Evolutionary conservation across 768 basidiomycete genomes (phyloP).

Genomic region (Botryobasidium botryosum): DNA sequence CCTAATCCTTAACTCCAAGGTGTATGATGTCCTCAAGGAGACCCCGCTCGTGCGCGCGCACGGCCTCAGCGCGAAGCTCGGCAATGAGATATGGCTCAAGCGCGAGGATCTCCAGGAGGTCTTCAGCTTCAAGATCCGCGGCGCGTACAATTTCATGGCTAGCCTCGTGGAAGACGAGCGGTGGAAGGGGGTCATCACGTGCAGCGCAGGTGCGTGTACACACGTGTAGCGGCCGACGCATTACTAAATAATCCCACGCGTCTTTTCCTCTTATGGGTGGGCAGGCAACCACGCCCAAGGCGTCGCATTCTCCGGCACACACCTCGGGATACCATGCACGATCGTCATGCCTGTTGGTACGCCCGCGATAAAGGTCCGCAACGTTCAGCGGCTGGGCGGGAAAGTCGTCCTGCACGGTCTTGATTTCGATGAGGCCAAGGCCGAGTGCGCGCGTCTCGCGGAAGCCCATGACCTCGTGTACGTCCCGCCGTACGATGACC

Average conservation of each 20-base stretch:
- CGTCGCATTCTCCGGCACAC: constrained; percentile 84
- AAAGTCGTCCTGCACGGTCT: constrained; percentile 82
- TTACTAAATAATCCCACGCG: not conserved
- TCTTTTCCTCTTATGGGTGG: not conserved
- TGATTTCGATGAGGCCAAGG: constrained; percentile 94
- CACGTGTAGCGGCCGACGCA: not conserved
- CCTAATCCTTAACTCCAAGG: constrained; percentile 75
- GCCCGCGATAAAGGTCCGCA: constrained; percentile 89
- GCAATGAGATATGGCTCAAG: constrained; percentile 91
- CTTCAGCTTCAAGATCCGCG: constrained; percentile 97
- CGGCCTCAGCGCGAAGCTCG: constrained; percentile 72
- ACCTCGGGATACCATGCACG: constrained; percentile 84
- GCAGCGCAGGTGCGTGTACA: constrained; percentile 73
- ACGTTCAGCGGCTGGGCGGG: constrained; percentile 86
- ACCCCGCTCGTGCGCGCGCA: constrained; percentile 80
- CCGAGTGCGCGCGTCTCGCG: constrained; percentile 80
- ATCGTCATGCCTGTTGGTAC: constrained; percentile 97
- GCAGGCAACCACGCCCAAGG: constrained; percentile 97
- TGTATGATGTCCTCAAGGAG: constrained; percentile 77
- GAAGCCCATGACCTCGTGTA: constrained; percentile 59
- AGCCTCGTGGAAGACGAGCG: constrained; percentile 70
- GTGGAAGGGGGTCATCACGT: constrained; percentile 96
- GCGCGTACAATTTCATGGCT: constrained; percentile 98
- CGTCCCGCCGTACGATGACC: constrained; percentile 96
- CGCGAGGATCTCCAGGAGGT: constrained; percentile 95